Evolutionary conservation across 108 stramenopile species (phyloP), one percentile per base, ranked within the genome.

Genomic region (Cyclotella kingstonii): DNA sequence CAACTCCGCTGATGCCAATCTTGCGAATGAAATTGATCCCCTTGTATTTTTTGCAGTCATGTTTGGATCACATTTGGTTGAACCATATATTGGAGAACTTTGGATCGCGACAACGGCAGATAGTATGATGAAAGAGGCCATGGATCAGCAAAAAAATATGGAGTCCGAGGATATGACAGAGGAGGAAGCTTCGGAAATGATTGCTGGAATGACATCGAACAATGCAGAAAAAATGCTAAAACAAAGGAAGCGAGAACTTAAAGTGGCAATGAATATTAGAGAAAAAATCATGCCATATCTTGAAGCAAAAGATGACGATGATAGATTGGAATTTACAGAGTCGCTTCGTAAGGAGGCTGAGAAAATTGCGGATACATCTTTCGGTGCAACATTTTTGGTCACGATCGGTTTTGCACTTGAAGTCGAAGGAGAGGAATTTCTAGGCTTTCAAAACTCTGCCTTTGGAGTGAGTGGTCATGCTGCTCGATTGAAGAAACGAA

Each of bases 81-180:
- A 89, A 52, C 90, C 89, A 0, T 95, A 90, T 47, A 79, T 92
- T 54, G 94, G 91, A 18, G 90, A 92, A 60, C 66, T 93, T 28
- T 90, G 88, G 87, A 85, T 93, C 47, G 91, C 94, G 12, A 72
- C 78, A 30, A 82, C 81, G 44, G 86, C 86, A 5, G 93, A 88
- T 54, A 79, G 74, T 11, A 63, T 88, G 53, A 73, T 94, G 64
- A 90, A 87, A 65, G 89, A 90, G 73, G 74, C 66, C 8, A 67
- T 64, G 66, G 71, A 76, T 41, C 64, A 60, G 63, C 61, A 71
- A 40, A 27, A 43, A n/a, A 40, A 38, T 56, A 70, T 73, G 50
- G 77, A 77, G 17, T 61, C 80, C 38, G 71, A 73, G 14, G 55
- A 72, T 14, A 70, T 81, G 68, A 67, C 76, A 8, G 81, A 84